phyloP scores from a whole-genome alignment of 2,329 filamentous ascomycete genomes.

The Calonectria hongkongensis region DNA sequence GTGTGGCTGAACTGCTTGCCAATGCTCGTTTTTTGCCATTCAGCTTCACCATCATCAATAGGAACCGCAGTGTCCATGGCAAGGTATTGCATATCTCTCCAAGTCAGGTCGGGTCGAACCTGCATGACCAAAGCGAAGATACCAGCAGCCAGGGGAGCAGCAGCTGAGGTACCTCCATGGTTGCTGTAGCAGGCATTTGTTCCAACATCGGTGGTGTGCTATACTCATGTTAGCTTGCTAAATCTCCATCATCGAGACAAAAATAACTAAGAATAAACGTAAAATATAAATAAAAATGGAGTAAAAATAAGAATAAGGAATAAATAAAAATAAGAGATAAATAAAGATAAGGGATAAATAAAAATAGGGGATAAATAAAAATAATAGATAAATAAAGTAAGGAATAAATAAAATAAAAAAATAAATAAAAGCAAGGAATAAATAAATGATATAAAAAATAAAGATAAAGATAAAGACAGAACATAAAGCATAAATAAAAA shows the following conservation, averaged over 20 bases:
- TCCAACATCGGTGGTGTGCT: conserved; percentile 96
- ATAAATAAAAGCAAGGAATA: too few species aligned
- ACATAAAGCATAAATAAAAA: neutral
- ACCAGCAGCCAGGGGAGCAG: conserved; percentile 93
- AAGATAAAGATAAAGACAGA: too few species aligned
- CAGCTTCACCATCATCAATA: conserved; percentile 79
- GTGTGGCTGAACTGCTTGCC: conserved; percentile 95
- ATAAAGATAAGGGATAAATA: too few species aligned
- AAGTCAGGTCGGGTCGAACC: conserved; percentile 89
- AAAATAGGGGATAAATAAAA: too few species aligned
- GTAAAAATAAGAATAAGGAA: too few species aligned
- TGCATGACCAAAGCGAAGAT: conserved; percentile 92
- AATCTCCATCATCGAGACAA: neutral
- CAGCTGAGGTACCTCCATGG: conserved; percentile 97
- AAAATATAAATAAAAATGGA: too few species aligned
- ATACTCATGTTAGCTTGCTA: conserved; percentile 53
- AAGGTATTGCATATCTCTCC: conserved; percentile 96
- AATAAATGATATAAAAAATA: too few species aligned
- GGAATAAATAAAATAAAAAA: too few species aligned
- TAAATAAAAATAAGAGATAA: too few species aligned
- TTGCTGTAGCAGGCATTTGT: conserved; percentile 83
- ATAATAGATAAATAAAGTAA: too few species aligned
- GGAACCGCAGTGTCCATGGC: conserved; percentile 89
- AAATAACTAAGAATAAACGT: too few species aligned
- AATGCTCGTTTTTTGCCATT: conserved; percentile 88